Evolutionary conservation across 2,329 filamentous ascomycete species (phyloP), one percentile per base, ranked within the genome.

Genomic region (Fusarium palustre): DNA sequence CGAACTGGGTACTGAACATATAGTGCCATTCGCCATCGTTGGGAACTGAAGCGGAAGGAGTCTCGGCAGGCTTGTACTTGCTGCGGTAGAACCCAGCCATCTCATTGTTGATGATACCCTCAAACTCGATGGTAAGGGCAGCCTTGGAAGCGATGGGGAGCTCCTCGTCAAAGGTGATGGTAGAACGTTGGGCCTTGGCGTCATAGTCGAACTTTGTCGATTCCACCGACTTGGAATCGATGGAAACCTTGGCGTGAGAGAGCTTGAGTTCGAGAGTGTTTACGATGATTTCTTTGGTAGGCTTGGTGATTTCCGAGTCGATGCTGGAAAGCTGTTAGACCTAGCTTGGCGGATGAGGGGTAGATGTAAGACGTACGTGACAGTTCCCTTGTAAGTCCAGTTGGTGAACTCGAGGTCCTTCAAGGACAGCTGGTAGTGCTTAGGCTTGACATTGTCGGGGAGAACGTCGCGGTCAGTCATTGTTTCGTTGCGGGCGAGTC

Each of bases 1-100:
- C 96, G 77, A 99, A 99, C 79, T 99, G 96, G 49, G 96, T 99
- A 83, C 93, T 97, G 80, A 97, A 85, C 92, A 95, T 94, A 77
- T 87, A 87, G 79, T 89, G 87, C 77, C 85, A 88, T 74, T 89
- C 85, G 47, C 85, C 85, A 69, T 90, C 93, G 76, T 86, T 91
- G 30, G 94, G 92, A 3, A 97, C 94, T 15, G 92, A 94, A 42
- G 90, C 83, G 48, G 92, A 87, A 9, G 94, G 88, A 34, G 91
- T 84, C 39, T 87, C 89, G 55, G 87, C 82, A 20, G 94, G 93
- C 84, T 93, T 97, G 82, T 99, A 99, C 83, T 96, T 94, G 76
- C 92, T 94, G 70, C 94, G 90, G 81, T 96, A 97, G 85, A 97
- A 97, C 41, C 94, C 94, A 62, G 92, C 91, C 93, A 97, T 97